phyloP scores from a whole-genome alignment of 1,139 yeast genomes.

The Nadsonia starkeyi-henricii region DNA sequence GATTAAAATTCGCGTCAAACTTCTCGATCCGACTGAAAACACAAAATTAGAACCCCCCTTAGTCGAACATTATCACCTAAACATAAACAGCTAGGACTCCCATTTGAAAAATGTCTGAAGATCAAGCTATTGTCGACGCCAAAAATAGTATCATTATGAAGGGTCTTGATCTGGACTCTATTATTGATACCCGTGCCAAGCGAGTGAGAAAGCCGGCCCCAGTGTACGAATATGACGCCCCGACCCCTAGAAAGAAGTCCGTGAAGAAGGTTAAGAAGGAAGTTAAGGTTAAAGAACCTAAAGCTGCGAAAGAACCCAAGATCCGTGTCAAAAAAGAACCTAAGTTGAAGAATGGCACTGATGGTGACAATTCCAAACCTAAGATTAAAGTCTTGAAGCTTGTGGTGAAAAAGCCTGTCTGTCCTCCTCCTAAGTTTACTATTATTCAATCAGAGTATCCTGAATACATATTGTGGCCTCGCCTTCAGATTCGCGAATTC shows the following conservation, averaged over 20 bases:
- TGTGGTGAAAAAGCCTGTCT: neutral
- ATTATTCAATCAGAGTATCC: constrained; percentile 15
- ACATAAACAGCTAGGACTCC: too few relatives aligned
- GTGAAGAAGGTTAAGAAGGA: neutral
- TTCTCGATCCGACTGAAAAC: too few relatives aligned
- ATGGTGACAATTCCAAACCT: neutral
- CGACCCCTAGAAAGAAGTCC: neutral
- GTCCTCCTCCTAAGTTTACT: constrained; percentile 15
- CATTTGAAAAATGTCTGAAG: neutral
- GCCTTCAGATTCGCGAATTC: constrained; percentile 18
- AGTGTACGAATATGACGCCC: neutral
- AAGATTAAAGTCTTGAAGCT: neutral
- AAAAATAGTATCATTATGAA: neutral
- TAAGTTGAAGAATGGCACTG: neutral
- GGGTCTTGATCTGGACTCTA: neutral
- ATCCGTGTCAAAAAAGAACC: too few relatives aligned
- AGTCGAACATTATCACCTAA: too few relatives aligned
- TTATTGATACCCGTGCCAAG: neutral
- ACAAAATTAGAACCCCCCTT: too few relatives aligned
- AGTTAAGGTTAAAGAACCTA: neutral
- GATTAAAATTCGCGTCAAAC: too few relatives aligned
- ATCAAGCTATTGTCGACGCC: neutral
- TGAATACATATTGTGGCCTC: constrained; percentile 15
- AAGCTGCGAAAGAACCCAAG: neutral
- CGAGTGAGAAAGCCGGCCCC: neutral